These are phyloP conservation scores for Diaporthe vaccinii DNA, from an alignment of 2,329 filamentous ascomycete genomes.

Conservation along the genomic window DNA sequence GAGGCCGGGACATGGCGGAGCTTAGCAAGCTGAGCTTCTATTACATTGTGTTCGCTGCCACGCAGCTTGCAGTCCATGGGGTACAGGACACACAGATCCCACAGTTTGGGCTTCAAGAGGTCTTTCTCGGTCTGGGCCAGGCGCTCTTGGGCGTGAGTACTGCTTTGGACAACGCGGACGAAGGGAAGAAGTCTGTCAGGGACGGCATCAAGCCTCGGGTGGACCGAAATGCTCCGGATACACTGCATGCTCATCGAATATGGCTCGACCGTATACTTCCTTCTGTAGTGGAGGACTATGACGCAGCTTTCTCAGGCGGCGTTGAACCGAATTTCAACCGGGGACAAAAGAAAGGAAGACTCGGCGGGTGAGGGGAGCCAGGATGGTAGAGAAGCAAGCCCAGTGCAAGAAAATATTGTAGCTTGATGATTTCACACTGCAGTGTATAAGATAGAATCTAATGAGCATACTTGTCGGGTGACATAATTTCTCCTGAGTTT, in stretches of 20 bases:
- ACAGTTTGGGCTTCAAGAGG: background rate
- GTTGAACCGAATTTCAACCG: background rate
- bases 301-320: background rate
- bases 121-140: background rate
- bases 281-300: background rate
- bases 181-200: constrained; percentile 1
- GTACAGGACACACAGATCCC: background rate
- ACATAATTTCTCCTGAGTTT: background rate
- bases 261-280: constrained; percentile 4
- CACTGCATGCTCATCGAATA: background rate
- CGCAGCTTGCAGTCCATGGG: background rate
- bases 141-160: constrained; percentile 16
- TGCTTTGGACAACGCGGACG: constrained; percentile 1
- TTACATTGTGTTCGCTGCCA: constrained; percentile 19
- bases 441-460: background rate
- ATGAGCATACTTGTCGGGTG: background rate
- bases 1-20: background rate
- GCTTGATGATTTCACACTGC: background rate
- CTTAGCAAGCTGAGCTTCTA: constrained; percentile 24
- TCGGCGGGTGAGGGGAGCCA: background rate
- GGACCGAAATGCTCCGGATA: background rate
- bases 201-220: background rate
- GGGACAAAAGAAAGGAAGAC: background rate
- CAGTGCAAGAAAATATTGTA: background rate
- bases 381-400: background rate